These are phyloP conservation scores for Lenwebbia sp. DNA, from an alignment of 345 rosid species.

Conservation along the genomic window DNA sequence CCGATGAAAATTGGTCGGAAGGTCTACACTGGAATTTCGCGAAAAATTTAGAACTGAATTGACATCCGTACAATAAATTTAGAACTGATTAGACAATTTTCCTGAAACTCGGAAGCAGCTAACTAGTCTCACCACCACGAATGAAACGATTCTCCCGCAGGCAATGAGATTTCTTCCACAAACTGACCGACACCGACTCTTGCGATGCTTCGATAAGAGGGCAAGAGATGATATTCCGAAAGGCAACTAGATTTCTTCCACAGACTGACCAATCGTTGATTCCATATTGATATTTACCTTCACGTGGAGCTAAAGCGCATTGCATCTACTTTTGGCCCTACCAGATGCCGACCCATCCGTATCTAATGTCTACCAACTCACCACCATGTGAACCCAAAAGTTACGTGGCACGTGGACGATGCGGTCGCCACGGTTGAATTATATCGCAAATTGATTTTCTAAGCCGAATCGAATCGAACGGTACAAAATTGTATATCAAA, in stretches of 20 bases:
- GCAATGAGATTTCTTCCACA: not conserved
- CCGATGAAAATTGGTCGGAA: not conserved
- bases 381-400: not conserved
- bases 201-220: not conserved
- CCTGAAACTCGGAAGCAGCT: not conserved
- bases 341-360: not conserved
- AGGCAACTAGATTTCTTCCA: not conserved
- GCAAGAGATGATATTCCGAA: not conserved
- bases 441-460: not conserved
- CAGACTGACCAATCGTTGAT: not conserved
- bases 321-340: not conserved
- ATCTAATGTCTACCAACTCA: not conserved
- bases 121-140: not conserved
- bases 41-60: not conserved
- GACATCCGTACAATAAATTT: not conserved
- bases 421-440: not conserved
- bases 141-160: not conserved
- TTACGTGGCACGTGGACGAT: not conserved
- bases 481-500: not conserved
- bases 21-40: fast-evolving
- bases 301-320: not conserved
- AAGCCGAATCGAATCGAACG: too few relatives aligned
- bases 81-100: not conserved
- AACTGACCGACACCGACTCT: not conserved
- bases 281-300: not conserved